Base-by-base conservation (phyloP, 768 basidiomycete genomes). In the Suillus spraguei region DNA sequence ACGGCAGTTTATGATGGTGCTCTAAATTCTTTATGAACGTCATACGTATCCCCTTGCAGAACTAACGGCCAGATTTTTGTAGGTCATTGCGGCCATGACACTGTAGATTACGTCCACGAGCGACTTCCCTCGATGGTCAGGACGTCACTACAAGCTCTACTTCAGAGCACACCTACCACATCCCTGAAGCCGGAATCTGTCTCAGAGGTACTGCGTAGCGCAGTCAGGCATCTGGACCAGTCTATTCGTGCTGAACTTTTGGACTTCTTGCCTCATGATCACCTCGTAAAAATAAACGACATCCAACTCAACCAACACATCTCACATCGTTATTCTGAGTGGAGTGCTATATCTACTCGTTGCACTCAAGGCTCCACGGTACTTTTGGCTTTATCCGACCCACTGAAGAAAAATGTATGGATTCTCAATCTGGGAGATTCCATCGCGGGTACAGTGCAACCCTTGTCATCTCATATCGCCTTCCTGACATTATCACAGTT, bases 21-120 rank as follows among this genome's bases (percentile, higher is more conserved):
- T 42, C 39, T 61, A 41, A 24, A 17, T 61, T 61, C 24, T 28
- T 32, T 52, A 61, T 50, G 50, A 58, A 35, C 61, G 28, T 32
- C 53, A 22, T 22, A 44, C 24, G 20, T 41, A 41, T 61, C 60
- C 35, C 60, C 22, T 42, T 59, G 24, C 38, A 58, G 13, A 3
- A 61, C 55, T 72, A 60, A 74, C 54, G 59, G 59, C 63, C 39
- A 11, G 36, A 24, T 53, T 55, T 38, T 59, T 63, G 38, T 63
- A 84, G 83, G 83, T 59, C 83, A 85, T 61, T 80, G 79, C 54
- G 81, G 82, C 62, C 77, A 80, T 64, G 73, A 82, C 44, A 82
- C 81, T 5, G 84, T 83, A 32, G 77, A 83, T 65, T 77, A 81
- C 60, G 79, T 78, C 53, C 75, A 74, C 59, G 71, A 71, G 64